Base-by-base conservation (phyloP, 2,329 filamentous ascomycete species). In the Botrytis paeoniae region DNA sequence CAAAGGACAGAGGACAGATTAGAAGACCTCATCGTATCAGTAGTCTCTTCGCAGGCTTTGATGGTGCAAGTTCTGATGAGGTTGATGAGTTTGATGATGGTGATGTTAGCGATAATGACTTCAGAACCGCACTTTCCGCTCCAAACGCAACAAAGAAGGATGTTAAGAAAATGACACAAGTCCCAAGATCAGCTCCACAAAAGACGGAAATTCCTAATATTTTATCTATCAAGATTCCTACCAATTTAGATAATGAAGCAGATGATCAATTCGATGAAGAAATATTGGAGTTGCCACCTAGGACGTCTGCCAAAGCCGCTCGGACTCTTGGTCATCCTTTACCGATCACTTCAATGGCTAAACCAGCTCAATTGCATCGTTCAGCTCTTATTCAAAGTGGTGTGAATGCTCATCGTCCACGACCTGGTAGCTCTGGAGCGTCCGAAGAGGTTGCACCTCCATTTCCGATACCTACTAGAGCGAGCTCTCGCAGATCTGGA, bases 381-480 rank as follows among this genome's bases (percentile, higher is more conserved):
- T 88, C 92, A 62, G 92, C 93, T 29, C 88, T 96, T 86, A 94
- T 95, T 70, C 92, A 94, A 75, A 95, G 87, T 79, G 92, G 93
- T 29, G 91, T 93, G 70, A 89, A 88, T 39, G 90, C 89, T 18
- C 93, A 95, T 76, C 86, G 87, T 73, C 84, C 86, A 64, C 87
- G 89, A 51, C 86, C 91, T 16, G 84, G 88, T 74, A 94, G 89
- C 79, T 90, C 91, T 65, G 93, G 87, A 80, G 82, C 89, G 70
- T 86, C 85, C 68, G 93, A 89, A 74, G 74, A 84, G 71, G 83
- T 85, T 37, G 79, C 89, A 70, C 95, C 96, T 41, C 96, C 96
- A 0, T 98, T 97, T 84, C 95, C 96, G 0, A 97, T 99, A 10
- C 96, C 96, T 0, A 91, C 91, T 4, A 87, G 96, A 73, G 93